Conservation (phyloP, 257 asterid species). For the Rehmannia glutinosa region DNA sequence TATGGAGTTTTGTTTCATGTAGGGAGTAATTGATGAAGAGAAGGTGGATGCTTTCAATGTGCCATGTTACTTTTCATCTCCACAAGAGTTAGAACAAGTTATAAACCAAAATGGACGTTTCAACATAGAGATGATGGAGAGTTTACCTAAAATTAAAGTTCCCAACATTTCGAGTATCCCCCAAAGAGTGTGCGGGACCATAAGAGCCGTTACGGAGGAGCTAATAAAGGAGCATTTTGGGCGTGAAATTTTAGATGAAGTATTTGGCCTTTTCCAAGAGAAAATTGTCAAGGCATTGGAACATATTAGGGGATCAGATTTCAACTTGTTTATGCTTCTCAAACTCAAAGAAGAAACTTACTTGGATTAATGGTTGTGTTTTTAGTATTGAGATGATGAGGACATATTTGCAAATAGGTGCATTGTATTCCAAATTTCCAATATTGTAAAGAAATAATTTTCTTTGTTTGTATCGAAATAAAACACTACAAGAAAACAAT, state of each 20-base stretch:
- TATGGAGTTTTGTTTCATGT: no score
- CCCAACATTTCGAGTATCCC: not conserved
- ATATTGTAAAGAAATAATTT: no score
- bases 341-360: not conserved
- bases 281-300: not conserved
- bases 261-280: not conserved
- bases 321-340: not conserved
- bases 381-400: no score
- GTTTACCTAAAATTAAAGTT: not conserved
- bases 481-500: no score
- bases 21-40: not conserved
- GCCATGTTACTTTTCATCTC: not conserved
- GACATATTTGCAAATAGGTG: no score
- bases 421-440: no score
- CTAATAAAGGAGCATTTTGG: not conserved
- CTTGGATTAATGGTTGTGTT: no score
- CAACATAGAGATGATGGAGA: not conserved
- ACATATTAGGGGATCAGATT: not conserved
- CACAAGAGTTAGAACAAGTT: not conserved
- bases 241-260: not conserved
- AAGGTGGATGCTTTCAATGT: not conserved
- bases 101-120: not conserved
- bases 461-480: no score
- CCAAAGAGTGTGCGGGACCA: not conserved
- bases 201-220: not conserved